Evolutionary conservation across 2,329 filamentous ascomycete genomes (phyloP).

Genomic region (Aspergillus sp.): DNA sequence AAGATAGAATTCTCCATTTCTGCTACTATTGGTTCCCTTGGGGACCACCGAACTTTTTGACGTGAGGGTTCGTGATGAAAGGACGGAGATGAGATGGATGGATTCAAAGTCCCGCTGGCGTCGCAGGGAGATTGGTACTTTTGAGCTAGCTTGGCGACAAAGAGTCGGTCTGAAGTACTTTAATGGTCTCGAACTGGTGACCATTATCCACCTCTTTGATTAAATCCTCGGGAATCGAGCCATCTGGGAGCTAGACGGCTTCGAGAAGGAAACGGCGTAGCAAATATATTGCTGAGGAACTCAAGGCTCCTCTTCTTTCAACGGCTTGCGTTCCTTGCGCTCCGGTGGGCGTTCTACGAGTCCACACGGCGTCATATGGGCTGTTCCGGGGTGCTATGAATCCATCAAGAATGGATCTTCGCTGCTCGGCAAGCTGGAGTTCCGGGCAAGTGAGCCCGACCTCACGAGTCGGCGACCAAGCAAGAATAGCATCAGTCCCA

Average conservation of each 20-base stretch:
- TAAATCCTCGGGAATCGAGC: not conserved
- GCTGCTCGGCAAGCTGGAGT: not conserved
- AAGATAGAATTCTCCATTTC: constrained; percentile 1
- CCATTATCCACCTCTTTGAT: not conserved
- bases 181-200: not conserved
- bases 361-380: not conserved
- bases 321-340: not conserved
- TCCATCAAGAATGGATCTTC: not conserved
- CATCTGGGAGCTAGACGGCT: constrained; percentile 1
- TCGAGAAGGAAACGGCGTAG: constrained; percentile 9
- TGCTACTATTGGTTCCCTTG: not conserved
- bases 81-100: constrained; percentile 3
- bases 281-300: not conserved
- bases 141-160: not conserved
- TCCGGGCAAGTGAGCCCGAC: not conserved
- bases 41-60: not conserved
- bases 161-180: not conserved
- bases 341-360: not conserved
- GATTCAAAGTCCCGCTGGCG: not conserved
- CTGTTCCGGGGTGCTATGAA: not conserved
- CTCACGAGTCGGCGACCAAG: not conserved
- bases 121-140: not conserved
- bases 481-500: not conserved
- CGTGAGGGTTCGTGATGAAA: not conserved
- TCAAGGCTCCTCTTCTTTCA: not conserved